Evolutionary conservation across 768 basidiomycete genomes (phyloP).

Genomic region (Kwoniella shandongensis): DNA sequence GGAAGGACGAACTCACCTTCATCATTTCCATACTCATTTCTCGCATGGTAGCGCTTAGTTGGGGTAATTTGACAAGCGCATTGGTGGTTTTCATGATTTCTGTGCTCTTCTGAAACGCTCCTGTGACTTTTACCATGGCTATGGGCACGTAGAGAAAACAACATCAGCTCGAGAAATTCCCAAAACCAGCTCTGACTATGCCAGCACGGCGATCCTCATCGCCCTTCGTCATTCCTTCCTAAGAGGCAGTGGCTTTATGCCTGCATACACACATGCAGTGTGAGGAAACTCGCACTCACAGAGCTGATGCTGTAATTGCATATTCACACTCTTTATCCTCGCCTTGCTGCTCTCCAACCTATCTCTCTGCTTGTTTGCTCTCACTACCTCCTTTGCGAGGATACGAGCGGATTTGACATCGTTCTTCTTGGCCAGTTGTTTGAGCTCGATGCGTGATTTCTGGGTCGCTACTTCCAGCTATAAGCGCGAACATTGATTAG

Average conservation of each 20-base stretch:
- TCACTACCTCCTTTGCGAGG: constrained; percentile 88
- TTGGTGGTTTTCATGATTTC: constrained; percentile 99
- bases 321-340: constrained; percentile 80
- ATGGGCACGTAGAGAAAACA: neutral
- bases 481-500: neutral
- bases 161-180: neutral
- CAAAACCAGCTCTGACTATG: neutral
- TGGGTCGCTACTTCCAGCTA: constrained; percentile 79
- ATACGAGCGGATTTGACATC: constrained; percentile 90
- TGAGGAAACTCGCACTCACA: constrained; percentile 62
- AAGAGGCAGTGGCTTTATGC: no score
- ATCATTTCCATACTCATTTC: constrained; percentile 99
- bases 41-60: constrained; percentile 87
- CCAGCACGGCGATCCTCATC: no score
- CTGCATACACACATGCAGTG: no score
- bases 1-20: constrained; percentile 80
- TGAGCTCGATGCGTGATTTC: constrained; percentile 77
- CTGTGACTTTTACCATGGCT: constrained; percentile 97
- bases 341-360: constrained; percentile 90
- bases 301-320: constrained; percentile 85
- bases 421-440: constrained; percentile 84
- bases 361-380: constrained; percentile 92
- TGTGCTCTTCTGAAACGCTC: constrained; percentile 94
- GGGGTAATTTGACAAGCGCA: constrained; percentile 82
- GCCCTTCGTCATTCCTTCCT: no score